Evolutionary conservation across 352 stramenopile species (phyloP), one percentile per base, ranked within the genome.

Genomic region (Phytophthora litchii): DNA sequence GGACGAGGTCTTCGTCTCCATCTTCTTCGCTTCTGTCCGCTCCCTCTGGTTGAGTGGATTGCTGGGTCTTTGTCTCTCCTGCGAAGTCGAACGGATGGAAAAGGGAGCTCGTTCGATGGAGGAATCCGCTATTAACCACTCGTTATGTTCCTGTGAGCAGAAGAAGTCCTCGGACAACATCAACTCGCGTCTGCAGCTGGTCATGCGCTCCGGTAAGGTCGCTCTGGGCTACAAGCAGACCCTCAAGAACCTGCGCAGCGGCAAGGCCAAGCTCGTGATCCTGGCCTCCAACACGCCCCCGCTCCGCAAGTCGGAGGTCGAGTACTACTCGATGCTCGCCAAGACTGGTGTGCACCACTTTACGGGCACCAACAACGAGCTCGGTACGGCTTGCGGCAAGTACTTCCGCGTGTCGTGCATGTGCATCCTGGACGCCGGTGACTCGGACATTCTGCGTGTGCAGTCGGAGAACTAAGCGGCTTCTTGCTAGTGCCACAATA

Each of bases 261-360:
- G 83, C 80, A 98, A 98, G 87, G 91, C 97, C 53, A 99, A 99
- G 88, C 85, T 99, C 56, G 86, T 99, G 35, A 85, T 99, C 54
- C 95, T 99, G 69, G 85, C 95, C 36, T 97, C 86, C 67, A 99
- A 99, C 91, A 99, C 94, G 72, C 97, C 97, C 40, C 94, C 97
- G 37, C 85, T 99, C 49, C 89, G 97, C 74, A 99, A 99, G 91
- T 99, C 96, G 34, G 97, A 99, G 80, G 86, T 99, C 72, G 97
- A 99, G 84, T 99, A 99, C 92, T 98, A 99, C 84, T 98, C 97
- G 63, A 99, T 99, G 97, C 91, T 99, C 56, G 96, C 94, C 73
- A 99, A 99, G 92, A 98, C 87, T 49, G 84, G 84, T 38, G 97
- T 99, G 59, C 97, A 99, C 86, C 97, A 99, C 87, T 99, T 99